Conservation (phyloP, 768 basidiomycete genomes). For the Polyporus arcularius region DNA sequence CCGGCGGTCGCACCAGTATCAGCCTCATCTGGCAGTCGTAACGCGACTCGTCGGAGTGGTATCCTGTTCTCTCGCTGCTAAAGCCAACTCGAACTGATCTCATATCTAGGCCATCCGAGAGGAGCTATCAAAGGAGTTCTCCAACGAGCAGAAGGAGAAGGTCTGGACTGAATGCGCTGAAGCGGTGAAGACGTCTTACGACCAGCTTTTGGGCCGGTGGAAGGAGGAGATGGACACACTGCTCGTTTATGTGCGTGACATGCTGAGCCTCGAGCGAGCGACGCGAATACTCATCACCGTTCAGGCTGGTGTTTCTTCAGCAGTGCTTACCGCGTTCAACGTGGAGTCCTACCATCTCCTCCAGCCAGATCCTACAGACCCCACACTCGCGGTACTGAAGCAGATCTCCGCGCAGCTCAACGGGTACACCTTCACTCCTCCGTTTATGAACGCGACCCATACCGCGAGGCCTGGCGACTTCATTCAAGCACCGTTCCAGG, state of each 20-base stretch:
- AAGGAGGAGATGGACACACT: conserved; percentile 24
- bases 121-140: background rate
- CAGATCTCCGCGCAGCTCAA: conserved; percentile 14
- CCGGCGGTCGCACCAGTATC: too few relatives aligned
- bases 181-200: conserved; percentile 13
- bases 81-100: too few relatives aligned
- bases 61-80: too few relatives aligned
- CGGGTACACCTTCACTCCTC: conserved; percentile 1
- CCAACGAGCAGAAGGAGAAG: background rate
- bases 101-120: conserved; percentile 1
- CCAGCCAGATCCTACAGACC: conserved; percentile 2
- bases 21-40: too few relatives aligned
- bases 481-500: background rate
- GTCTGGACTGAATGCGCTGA: conserved; percentile 5
- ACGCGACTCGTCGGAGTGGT: too few relatives aligned
- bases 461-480: background rate
- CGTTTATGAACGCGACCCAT: conserved; percentile 6
- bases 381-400: conserved; percentile 4
- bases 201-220: conserved; percentile 15
- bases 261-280: too few relatives aligned
- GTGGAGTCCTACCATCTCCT: conserved; percentile 20
- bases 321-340: conserved; percentile 26
- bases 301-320: conserved; percentile 29
- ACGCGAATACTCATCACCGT: background rate
- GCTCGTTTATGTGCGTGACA: conserved; percentile 20